Base-by-base conservation (phyloP, 2,329 filamentous ascomycete genomes). In the Ceratocystis papillata region DNA sequence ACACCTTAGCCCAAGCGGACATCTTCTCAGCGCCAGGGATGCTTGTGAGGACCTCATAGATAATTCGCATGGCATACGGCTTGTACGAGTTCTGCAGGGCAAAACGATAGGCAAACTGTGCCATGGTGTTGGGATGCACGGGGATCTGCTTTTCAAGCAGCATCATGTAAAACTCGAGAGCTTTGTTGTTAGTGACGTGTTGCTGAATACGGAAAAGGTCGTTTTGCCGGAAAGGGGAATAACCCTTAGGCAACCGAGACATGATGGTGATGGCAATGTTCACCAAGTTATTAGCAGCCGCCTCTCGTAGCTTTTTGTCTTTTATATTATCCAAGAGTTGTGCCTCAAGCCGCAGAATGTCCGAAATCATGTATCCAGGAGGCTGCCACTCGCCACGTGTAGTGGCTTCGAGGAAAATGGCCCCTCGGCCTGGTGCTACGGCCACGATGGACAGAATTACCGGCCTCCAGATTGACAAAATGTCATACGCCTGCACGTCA, bases 21-120 rank as follows among this genome's bases (percentile, higher is more conserved):
- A 72, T 73, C 64, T 79, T 78, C 69, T 79, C 74, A 60, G 77
- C 71, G 12, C 77, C 72, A 0, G 75, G 73, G 4, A 73, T 71
- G 1, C 59, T 71, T 44, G 73, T 70, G 12, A 82, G 65, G 22
- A 80, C 72, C 10, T 76, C 67, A 37, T 64, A 66, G 41, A 66
- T 64, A 25, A 68, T 68, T n/a, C 65, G 59, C 64, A 68, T 66
- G 25, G 67, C 67, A 28, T 62, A 62, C 10, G 53, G 61, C 46
- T 64, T 66, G 53, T 68, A 68, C 41, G 50, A n/a, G 15, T 65
- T 50, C 12, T 65, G 73, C 55, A 80, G 75, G 0, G 81, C 79
- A 30, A 86, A 71, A 2, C 73, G 75, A 53, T 73, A 73, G 2
- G 80, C 80, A 55, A 83, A 76, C 1, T 81, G 79, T 1, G 82